These are phyloP conservation scores for Suillus ampliporus DNA, from an alignment of 768 basidiomycete genomes.

Conservation along the genomic window DNA sequence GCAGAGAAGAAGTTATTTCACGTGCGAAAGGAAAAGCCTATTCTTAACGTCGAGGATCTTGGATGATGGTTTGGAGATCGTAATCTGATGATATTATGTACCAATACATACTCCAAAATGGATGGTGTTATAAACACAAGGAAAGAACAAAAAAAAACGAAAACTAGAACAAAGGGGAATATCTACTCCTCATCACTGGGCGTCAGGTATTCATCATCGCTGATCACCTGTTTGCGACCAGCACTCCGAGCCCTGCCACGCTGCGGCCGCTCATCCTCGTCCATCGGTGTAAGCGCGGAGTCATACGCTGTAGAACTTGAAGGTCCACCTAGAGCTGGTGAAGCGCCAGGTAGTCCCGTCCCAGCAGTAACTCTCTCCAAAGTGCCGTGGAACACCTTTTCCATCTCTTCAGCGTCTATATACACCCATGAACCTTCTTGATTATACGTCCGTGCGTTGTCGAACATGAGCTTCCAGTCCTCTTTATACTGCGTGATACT, in stretches of 20 bases:
- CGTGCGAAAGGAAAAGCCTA: slow-evolving; percentile 16
- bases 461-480: slow-evolving; percentile 92
- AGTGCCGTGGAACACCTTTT: slow-evolving; percentile 80
- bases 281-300: slow-evolving; percentile 79
- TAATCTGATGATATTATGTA: background rate
- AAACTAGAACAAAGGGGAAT: slow-evolving; percentile 25
- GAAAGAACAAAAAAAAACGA: slow-evolving; percentile 4
- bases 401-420: slow-evolving; percentile 92
- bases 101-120: slow-evolving; percentile 8
- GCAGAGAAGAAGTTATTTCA: slow-evolving; percentile 9
- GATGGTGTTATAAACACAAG: slow-evolving; percentile 3
- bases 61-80: background rate
- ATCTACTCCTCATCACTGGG: slow-evolving; percentile 73
- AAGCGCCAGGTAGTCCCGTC: slow-evolving; percentile 78
- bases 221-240: slow-evolving; percentile 75
- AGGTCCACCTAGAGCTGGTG: slow-evolving; percentile 38
- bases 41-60: slow-evolving; percentile 30
- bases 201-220: slow-evolving; percentile 74
- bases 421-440: slow-evolving; percentile 96
- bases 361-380: slow-evolving; percentile 69
- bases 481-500: slow-evolving; percentile 70
- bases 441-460: slow-evolving; percentile 93
- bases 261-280: slow-evolving; percentile 73
- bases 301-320: slow-evolving; percentile 53
- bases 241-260: slow-evolving; percentile 61